These are phyloP conservation scores for Pseudozyma sp. DNA, from an alignment of 1,284 basidiomycete species.

Conservation along the genomic window DNA sequence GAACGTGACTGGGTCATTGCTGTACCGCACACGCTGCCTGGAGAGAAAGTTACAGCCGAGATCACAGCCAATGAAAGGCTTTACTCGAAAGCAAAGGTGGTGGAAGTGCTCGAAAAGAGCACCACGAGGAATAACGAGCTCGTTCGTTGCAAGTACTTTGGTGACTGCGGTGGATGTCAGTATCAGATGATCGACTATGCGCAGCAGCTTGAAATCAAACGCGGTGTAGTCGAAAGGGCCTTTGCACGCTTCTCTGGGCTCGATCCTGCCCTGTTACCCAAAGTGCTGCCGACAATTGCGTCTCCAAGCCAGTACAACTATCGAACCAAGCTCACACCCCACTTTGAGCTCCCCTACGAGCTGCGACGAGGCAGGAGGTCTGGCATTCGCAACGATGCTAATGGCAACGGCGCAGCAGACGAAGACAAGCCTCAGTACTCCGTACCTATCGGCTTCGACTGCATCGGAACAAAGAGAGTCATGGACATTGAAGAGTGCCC, in stretches of 20 bases:
- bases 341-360: conserved; percentile 85
- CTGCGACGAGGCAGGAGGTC: conserved; percentile 60
- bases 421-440: conserved; percentile 72
- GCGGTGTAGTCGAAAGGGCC: conserved; percentile 84
- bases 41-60: conserved; percentile 55
- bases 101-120: conserved; percentile 43
- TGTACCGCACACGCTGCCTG: conserved; percentile 60
- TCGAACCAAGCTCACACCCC: conserved; percentile 96
- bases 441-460: conserved; percentile 89
- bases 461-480: conserved; percentile 79
- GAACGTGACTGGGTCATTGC: conserved; percentile 61
- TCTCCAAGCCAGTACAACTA: conserved; percentile 91
- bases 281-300: conserved; percentile 80
- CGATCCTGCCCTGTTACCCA: conserved; percentile 74
- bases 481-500: conserved; percentile 98
- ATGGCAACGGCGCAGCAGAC: conserved; percentile 33
- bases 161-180: conserved; percentile 66
- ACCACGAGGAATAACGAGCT: conserved; percentile 41
- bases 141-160: conserved; percentile 66
- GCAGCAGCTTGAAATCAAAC: conserved; percentile 85
- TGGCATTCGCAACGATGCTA: conserved; percentile 66
- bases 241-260: conserved; percentile 73
- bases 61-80: conserved; percentile 59
- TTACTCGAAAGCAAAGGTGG: conserved; percentile 55
- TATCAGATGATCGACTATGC: conserved; percentile 79